Base-by-base conservation (phyloP, 169 alveolate species). In the Cryptosporidium parvum region DNA sequence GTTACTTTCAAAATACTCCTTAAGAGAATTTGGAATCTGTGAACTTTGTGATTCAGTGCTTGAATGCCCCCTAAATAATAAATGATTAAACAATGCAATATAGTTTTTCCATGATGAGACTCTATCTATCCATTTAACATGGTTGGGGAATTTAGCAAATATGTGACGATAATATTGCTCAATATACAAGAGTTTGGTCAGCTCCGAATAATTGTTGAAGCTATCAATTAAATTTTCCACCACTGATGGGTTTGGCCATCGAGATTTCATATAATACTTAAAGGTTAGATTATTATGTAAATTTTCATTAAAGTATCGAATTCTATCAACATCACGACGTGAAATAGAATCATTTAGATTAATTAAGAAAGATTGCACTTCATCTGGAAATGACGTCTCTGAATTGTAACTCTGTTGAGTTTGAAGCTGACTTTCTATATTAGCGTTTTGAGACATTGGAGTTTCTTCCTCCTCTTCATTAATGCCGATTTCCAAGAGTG, bases 161-260 rank as follows among this genome's bases (percentile, higher is more conserved):
- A 80, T 73, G 53, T 80, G 89, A 80, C 89, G 89, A 59, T 80
- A 80, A 51, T 80, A 80, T 29, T 44, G 89, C 21, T 80, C 89
- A 39, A 39, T 44, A 39, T 80, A 80, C 16, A 80, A 51, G 7
- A 80, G 52, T 48, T 31, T 80, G 23, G 69, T 44, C 33, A 80
- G 14, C 52, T 62, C 75, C 2, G 58, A 61, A 67, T 39, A 31
- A 26, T 51, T 61, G 59, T 42, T 12, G n/a, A 58, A 62, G 51
- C 53, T 62, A 26, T 80, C 80, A 45, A 80, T 42, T 42, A 80
- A 62, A 33, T 39, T 21, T 16, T 80, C 89, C 5, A 80, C 72
- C 39, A 67, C 23, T 31, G 89, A 80, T 48, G 59, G 35, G n/a
- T 31, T 62, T 31, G 89, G 89, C 89, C 89, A 80, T 44, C 75